Percentiles rank a stretch among this genome's conserved stretches.
phyloP scores from a whole-genome alignment of 768 basidiomycete species.

The Lyophyllum decastes region DNA sequence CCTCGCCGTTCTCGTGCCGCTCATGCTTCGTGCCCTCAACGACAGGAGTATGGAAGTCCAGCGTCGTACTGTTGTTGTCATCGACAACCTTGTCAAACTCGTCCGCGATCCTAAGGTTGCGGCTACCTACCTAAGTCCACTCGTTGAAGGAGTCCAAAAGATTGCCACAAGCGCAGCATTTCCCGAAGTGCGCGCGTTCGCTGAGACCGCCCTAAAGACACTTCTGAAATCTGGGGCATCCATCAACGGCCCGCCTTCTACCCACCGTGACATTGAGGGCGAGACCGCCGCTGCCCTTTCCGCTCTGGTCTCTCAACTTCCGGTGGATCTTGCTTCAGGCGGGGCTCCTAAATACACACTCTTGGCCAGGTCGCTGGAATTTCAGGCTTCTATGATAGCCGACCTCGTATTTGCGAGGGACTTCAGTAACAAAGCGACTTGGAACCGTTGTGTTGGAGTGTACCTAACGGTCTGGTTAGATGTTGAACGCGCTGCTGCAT shows the following conservation, averaged over 20 bases:
- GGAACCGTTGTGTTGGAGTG: slow-evolving; percentile 71
- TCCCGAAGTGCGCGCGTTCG: slow-evolving; percentile 70
- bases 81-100: slow-evolving; percentile 96
- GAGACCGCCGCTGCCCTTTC: slow-evolving; percentile 61
- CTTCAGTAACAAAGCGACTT: slow-evolving; percentile 53
- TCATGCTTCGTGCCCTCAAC: slow-evolving; percentile 87
- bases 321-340: slow-evolving; percentile 42
- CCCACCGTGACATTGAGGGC: slow-evolving; percentile 66
- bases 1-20: slow-evolving; percentile 91
- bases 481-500: slow-evolving; percentile 44
- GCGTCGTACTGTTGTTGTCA: slow-evolving; percentile 90
- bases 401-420: slow-evolving; percentile 70
- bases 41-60: slow-evolving; percentile 97
- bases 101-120: slow-evolving; percentile 91
- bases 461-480: slow-evolving; percentile 78
- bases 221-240: slow-evolving; percentile 85
- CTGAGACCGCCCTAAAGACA: slow-evolving; percentile 66
- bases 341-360: slow-evolving; percentile 56
- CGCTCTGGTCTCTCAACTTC: slow-evolving; percentile 62
- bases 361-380: slow-evolving; percentile 63
- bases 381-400: slow-evolving; percentile 71
- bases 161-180: slow-evolving; percentile 92
- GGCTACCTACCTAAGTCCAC: slow-evolving; percentile 81
- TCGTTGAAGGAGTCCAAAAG: slow-evolving; percentile 89
- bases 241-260: slow-evolving; percentile 64